A percentile compares a stretch with the other conserved stretches of the same genome.
Evolutionary conservation across 2,329 filamentous ascomycete genomes (phyloP).

Genomic region (Penicillium sp.): DNA sequence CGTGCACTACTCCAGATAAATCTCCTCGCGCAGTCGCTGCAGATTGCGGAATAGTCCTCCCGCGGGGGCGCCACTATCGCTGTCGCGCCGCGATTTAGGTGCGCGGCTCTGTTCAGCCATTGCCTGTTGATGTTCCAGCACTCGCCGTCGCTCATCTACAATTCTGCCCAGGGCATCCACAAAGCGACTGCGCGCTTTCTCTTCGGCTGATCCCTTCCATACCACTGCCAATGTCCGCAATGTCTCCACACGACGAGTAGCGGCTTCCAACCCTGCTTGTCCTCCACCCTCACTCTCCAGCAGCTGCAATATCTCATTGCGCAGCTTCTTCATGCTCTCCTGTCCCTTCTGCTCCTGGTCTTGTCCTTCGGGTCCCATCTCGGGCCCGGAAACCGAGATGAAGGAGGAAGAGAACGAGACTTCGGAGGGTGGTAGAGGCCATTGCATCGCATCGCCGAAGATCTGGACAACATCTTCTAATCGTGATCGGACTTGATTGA

Average conservation of each 20-base stretch:
- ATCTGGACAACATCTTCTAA: constrained; percentile 83
- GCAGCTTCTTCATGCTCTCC: constrained; percentile 61
- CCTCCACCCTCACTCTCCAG: constrained; percentile 57
- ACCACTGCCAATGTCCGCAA: constrained; percentile 70
- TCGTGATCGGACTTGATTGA: constrained; percentile 75
- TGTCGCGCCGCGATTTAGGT: constrained; percentile 18
- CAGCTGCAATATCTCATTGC: constrained; percentile 65
- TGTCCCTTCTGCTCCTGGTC: constrained; percentile 82
- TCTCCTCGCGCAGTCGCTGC: constrained; percentile 50
- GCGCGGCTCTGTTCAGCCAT: constrained; percentile 18
- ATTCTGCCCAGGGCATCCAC: constrained; percentile 75
- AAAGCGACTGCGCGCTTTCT: constrained; percentile 75
- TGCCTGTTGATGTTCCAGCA: constrained; percentile 39
- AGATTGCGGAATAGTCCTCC: constrained; percentile 51
- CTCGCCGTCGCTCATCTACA: constrained; percentile 66
- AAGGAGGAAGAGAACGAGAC: constrained; percentile 78
- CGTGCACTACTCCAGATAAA: constrained; percentile 48
- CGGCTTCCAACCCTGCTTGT: constrained; percentile 61
- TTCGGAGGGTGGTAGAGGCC: constrained; percentile 84
- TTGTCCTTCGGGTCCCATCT: constrained; percentile 60
- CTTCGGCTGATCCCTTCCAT: constrained; percentile 94
- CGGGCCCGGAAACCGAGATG: constrained; percentile 82
- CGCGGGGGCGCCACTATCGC: constrained; percentile 38
- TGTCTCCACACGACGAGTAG: constrained; percentile 67
- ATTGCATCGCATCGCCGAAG: constrained; percentile 94